Conservation (phyloP, 2,329 filamentous ascomycete genomes). For the Trichophyton rubrum region DNA sequence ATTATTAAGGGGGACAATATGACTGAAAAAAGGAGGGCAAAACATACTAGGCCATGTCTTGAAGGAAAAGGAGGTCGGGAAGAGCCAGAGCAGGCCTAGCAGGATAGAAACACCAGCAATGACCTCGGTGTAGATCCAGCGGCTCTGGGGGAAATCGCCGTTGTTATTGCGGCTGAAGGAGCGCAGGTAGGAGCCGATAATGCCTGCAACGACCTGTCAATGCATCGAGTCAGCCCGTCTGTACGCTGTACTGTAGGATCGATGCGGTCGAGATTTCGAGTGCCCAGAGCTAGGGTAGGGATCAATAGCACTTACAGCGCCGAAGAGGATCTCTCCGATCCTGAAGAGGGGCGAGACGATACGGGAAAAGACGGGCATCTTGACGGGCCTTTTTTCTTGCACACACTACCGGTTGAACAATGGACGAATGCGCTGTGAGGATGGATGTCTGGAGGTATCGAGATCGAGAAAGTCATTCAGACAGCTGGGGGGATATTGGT, state of each 20-base stretch:
- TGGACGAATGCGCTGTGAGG: background rate
- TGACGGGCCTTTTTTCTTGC: background rate
- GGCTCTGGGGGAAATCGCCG: slow-evolving; percentile 42
- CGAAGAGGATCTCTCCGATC: slow-evolving; percentile 54
- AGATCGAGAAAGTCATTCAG: too few relatives aligned
- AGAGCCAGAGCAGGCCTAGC: slow-evolving; percentile 56
- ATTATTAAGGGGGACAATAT: too few relatives aligned
- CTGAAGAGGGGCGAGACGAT: slow-evolving; percentile 47
- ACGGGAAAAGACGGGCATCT: slow-evolving; percentile 42
- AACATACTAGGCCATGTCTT: slow-evolving; percentile 49
- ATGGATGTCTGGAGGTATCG: too few relatives aligned
- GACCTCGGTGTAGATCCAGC: slow-evolving; percentile 64
- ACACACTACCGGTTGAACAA: background rate
- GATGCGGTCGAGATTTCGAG: background rate
- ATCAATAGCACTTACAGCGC: slow-evolving; percentile 41
- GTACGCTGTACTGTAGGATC: background rate
- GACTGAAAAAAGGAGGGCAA: background rate
- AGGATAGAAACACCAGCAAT: slow-evolving; percentile 57
- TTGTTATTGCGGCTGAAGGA: slow-evolving; percentile 30
- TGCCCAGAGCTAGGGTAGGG: background rate
- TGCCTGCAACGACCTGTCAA: slow-evolving; percentile 47
- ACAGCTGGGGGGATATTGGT: background rate
- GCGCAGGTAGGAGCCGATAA: slow-evolving; percentile 56
- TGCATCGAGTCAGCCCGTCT: background rate
- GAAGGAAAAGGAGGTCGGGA: slow-evolving; percentile 57